Base-by-base conservation (phyloP, 345 rosid species). In the Eucalyptus sp. region DNA sequence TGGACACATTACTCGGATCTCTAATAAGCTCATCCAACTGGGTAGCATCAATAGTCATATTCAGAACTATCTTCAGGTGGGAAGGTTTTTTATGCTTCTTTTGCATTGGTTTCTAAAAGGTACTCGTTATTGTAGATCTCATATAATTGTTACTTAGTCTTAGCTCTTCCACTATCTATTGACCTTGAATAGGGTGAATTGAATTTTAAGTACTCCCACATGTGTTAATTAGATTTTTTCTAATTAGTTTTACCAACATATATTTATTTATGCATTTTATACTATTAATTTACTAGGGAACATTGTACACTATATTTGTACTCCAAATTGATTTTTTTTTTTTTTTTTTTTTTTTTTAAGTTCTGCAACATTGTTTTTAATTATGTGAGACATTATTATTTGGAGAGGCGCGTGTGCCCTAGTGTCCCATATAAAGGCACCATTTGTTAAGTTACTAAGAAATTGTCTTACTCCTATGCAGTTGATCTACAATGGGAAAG, bases 1-100 rank as follows among this genome's bases (percentile, higher is more conserved):
- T 84, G 99, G 99, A 71, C 99, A 97, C 89, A 94, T 96, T 86
- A 98, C 98, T 24, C 91, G 97, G 88, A 94, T 98, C 89, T 94
- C 96, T 66, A 97, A 96, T 87, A 98, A 96, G 93, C 96, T 98
- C 92, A 89, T 93, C 89, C 99, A 96, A 91, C 91, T 95, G 92
- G 95, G 95, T 89, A 95, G 90, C 90, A 93, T 92, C 93, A 97
- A 93, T 83, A 88, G 91, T 91, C 86, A 29, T 86, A 93, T 98
- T 91, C 95, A 96, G 51, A 88, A 91, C 62, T 93, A 91, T 90
- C 96, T 98, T 89, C 96, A 96, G 99, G 99, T 97, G 85, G 88
- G 94, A 91, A 79, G 87, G 68, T 50, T 24, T 89, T 43, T 43
- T 17, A 68, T 50, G 29, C 46, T 60, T 7, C 27, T 41, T 76